A percentile compares a stretch with the other conserved stretches of the same genome.
Evolutionary conservation across 768 basidiomycete genomes (phyloP).

Genomic region (Lentinula detonsa): DNA sequence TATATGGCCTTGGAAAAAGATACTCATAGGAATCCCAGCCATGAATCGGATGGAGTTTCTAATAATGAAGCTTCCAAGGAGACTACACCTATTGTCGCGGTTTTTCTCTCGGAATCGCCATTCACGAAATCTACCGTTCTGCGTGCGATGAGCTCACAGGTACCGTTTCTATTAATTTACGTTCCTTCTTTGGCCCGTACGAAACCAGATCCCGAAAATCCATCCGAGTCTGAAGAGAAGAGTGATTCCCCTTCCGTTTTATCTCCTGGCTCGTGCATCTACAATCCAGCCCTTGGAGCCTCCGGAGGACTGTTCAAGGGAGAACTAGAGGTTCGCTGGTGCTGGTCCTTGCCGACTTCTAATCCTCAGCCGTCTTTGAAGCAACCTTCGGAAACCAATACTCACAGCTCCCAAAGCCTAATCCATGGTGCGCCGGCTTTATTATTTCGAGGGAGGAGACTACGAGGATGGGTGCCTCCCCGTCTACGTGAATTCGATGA

Average conservation of each 20-base stretch:
- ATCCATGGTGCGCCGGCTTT: conserved; percentile 32
- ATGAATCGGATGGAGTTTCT: neutral
- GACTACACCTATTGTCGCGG: conserved; percentile 45
- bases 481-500: neutral
- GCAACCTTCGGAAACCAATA: neutral
- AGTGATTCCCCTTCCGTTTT: conserved; percentile 1
- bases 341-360: conserved; percentile 24
- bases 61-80: neutral
- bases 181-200: conserved; percentile 41
- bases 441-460: conserved; percentile 33
- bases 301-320: conserved; percentile 50
- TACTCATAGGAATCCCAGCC: neutral
- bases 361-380: conserved; percentile 9
- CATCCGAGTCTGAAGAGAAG: neutral
- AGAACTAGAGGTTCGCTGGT: conserved; percentile 64
- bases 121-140: conserved; percentile 70
- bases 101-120: conserved; percentile 75
- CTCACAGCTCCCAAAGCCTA: neutral
- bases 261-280: conserved; percentile 46
- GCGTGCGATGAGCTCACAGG: conserved; percentile 64
- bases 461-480: conserved; percentile 30
- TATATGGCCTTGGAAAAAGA: conserved; percentile 26
- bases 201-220: neutral
- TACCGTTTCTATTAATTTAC: conserved; percentile 78
- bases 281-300: conserved; percentile 64